Evolutionary conservation across 2,329 filamentous ascomycete genomes (phyloP).

Genomic region (Aureobasidium sp.): DNA sequence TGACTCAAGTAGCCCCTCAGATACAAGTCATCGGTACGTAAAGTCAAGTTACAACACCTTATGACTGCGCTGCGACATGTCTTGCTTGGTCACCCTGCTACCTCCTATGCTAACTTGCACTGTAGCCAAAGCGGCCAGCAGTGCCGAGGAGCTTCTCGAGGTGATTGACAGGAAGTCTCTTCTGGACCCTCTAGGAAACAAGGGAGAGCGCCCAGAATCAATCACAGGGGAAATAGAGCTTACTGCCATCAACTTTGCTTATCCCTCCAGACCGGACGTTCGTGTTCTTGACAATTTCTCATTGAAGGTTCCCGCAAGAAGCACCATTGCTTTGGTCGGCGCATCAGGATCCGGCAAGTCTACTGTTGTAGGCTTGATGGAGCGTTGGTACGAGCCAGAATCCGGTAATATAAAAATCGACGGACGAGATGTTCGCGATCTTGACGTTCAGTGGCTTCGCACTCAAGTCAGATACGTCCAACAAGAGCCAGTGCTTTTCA

Average conservation of each 20-base stretch:
- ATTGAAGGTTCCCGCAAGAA: constrained; percentile 87
- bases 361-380: constrained; percentile 78
- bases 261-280: constrained; percentile 87
- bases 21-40: constrained; percentile 59
- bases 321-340: constrained; percentile 91
- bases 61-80: too few relatives aligned
- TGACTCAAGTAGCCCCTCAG: constrained; percentile 82
- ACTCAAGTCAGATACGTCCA: constrained; percentile 89
- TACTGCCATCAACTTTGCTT: constrained; percentile 75
- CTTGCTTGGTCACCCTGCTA: too few relatives aligned
- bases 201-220: constrained; percentile 62
- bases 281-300: constrained; percentile 79
- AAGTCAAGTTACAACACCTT: neutral
- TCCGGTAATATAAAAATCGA: constrained; percentile 72
- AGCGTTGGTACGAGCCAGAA: constrained; percentile 83
- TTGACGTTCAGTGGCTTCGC: constrained; percentile 90
- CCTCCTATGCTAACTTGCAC: neutral
- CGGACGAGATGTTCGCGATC: constrained; percentile 67
- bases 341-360: constrained; percentile 95
- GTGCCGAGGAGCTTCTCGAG: constrained; percentile 82
- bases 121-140: constrained; percentile 62
- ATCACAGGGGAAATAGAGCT: constrained; percentile 81
- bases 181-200: constrained; percentile 63
- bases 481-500: constrained; percentile 90
- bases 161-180: constrained; percentile 86